A percentile compares a stretch with the other conserved stretches of the same genome.
Evolutionary conservation across 305 asterid genomes (phyloP).

Genomic region (Fraxinus dipetala): DNA sequence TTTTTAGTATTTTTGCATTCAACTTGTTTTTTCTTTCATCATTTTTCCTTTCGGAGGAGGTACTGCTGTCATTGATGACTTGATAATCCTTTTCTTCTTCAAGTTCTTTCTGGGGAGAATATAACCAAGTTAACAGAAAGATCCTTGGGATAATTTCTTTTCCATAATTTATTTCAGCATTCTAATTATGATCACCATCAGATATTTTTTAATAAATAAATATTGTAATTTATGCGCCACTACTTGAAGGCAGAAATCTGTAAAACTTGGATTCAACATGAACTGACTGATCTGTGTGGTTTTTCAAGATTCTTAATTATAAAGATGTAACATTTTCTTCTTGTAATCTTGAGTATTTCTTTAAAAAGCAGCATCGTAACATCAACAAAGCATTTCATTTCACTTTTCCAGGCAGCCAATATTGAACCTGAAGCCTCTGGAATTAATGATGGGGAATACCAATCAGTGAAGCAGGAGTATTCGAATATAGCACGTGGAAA

Average conservation of each 20-base stretch:
- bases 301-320: background rate
- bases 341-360: background rate
- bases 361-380: background rate
- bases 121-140: background rate
- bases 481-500: constrained; percentile 42
- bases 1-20: background rate
- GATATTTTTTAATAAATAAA: background rate
- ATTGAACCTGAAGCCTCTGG: constrained; percentile 43
- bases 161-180: background rate
- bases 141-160: background rate
- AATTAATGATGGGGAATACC: constrained; percentile 41
- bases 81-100: background rate
- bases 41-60: background rate
- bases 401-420: constrained; percentile 36
- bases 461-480: constrained; percentile 36
- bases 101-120: background rate
- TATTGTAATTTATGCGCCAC: background rate
- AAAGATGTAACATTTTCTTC: background rate
- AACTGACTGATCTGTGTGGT: background rate
- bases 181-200: background rate
- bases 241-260: background rate
- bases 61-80: background rate
- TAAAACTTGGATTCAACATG: background rate
- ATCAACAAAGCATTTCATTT: background rate
- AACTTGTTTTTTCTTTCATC: background rate